Evolutionary conservation across 352 stramenopile species (phyloP).

Genomic region (Phytophthora tubulina): DNA sequence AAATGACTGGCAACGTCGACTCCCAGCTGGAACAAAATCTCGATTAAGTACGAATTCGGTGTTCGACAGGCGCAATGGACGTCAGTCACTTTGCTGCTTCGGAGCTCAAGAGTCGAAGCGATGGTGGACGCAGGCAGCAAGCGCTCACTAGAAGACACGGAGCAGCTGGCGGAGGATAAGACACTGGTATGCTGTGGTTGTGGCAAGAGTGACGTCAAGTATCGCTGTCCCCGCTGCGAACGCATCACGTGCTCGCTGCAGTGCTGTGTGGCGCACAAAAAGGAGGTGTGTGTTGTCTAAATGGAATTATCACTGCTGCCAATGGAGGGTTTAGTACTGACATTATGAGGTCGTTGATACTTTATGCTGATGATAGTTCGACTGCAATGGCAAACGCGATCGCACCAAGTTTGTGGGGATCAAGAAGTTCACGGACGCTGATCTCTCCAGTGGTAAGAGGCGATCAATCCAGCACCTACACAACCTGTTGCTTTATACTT

Average conservation of each 20-base stretch:
- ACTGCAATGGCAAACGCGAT: constrained; percentile 85
- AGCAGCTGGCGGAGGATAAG: constrained; percentile 7
- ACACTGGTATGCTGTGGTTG: constrained; percentile 57
- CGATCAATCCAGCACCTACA: neutral
- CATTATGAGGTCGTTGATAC: neutral
- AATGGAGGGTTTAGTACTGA: constrained; percentile 12
- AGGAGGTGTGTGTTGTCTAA: constrained; percentile 50
- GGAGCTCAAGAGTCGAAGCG: neutral
- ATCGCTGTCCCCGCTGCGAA: constrained; percentile 87
- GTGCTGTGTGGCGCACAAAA: constrained; percentile 87
- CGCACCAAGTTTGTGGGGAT: constrained; percentile 82
- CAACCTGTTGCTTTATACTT: neutral
- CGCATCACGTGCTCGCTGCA: constrained; percentile 83
- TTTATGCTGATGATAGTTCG: constrained; percentile 50
- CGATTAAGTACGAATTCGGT: constrained; percentile 16
- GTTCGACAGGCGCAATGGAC: constrained; percentile 31
- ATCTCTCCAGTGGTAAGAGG: constrained; percentile 74
- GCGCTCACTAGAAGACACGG: constrained; percentile 39
- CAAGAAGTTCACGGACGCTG: constrained; percentile 79
- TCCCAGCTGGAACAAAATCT: neutral
- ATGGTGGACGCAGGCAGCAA: constrained; percentile 48
- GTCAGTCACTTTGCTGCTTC: constrained; percentile 24
- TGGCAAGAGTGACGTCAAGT: constrained; percentile 70
- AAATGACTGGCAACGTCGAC: constrained; percentile 36
- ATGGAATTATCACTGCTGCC: neutral